Percentiles rank a stretch among this genome's conserved stretches.
These are phyloP conservation scores for Pyrenophora seminiperda DNA, from an alignment of 2,329 filamentous ascomycete species.

Conservation along the genomic window DNA sequence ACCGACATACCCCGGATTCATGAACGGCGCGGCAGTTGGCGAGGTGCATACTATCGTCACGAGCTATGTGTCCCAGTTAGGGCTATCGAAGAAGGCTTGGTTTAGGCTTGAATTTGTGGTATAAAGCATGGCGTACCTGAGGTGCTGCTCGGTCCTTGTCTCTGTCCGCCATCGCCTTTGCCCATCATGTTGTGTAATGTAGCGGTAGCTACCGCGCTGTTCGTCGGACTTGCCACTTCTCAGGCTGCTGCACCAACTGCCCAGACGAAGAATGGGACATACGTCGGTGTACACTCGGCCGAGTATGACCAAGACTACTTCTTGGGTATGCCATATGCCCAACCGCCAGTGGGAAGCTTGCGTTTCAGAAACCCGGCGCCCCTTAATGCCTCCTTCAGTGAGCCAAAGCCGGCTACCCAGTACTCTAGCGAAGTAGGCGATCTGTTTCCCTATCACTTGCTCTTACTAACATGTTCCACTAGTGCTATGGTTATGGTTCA, in stretches of 20 bases:
- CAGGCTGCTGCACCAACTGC: conserved; percentile 37
- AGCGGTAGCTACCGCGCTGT: conserved; percentile 19
- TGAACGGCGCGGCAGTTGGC: conserved; percentile 9
- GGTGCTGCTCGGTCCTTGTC: not conserved
- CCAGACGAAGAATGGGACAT: conserved; percentile 52
- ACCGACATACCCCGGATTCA: conserved; percentile 12
- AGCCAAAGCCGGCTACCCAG: conserved; percentile 46
- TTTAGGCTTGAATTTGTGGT: not conserved
- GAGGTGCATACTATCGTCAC: not conserved
- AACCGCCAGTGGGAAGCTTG: conserved; percentile 49
- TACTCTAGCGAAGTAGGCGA: conserved; percentile 29
- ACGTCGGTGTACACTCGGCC: conserved; percentile 45
- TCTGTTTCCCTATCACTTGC: not conserved
- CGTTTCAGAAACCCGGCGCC: conserved; percentile 58
- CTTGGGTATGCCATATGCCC: conserved; percentile 57
- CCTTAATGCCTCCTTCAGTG: conserved; percentile 51
- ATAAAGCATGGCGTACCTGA: conserved; percentile 13
- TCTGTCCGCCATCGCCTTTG: not conserved
- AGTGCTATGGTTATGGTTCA: conserved; percentile 47
- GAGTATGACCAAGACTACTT: conserved; percentile 54
- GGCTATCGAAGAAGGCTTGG: not conserved
- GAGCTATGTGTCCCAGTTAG: not conserved
- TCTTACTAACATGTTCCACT: conserved; percentile 11
- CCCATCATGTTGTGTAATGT: conserved; percentile 23
- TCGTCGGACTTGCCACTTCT: conserved; percentile 18